Percentiles rank a stretch among this genome's conserved stretches.
Conservation (phyloP, 164 flowering plant genomes). For the Vitis rupestris region DNA sequence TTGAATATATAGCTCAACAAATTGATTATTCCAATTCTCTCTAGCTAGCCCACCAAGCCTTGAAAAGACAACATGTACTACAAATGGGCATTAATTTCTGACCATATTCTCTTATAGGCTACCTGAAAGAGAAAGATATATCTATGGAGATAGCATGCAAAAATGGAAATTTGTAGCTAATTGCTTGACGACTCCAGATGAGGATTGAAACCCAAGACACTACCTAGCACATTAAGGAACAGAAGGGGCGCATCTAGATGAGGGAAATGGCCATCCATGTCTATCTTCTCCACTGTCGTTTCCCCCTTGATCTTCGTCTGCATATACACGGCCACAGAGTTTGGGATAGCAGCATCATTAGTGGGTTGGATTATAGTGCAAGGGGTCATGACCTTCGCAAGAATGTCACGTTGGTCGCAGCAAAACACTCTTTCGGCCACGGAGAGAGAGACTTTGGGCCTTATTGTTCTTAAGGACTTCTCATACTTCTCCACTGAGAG, state of each 20-base stretch:
- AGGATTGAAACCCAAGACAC: slow-evolving; percentile 22
- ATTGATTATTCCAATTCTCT: too few species aligned
- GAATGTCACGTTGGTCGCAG: slow-evolving; percentile 51
- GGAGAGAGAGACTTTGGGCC: slow-evolving; percentile 62
- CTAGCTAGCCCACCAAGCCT: too few species aligned
- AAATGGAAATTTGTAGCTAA: too few species aligned
- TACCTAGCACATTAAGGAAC: slow-evolving; percentile 48
- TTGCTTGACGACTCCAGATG: too few species aligned
- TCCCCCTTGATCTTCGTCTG: slow-evolving; percentile 45
- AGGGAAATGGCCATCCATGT: slow-evolving; percentile 76
- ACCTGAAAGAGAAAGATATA: too few species aligned
- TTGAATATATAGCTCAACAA: too few species aligned
- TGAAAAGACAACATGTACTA: too few species aligned
- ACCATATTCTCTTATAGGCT: too few species aligned
- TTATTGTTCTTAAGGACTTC: slow-evolving; percentile 45
- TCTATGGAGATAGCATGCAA: too few species aligned
- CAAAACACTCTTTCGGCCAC: slow-evolving; percentile 60
- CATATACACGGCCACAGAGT: slow-evolving; percentile 63
- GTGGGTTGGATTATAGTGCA: slow-evolving; percentile 69
- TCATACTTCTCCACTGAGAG: slow-evolving; percentile 39
- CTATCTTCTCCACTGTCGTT: slow-evolving; percentile 51
- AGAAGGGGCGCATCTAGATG: slow-evolving; percentile 55
- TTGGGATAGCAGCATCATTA: slow-evolving; percentile 62
- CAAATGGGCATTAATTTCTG: too few species aligned
- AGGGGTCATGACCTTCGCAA: slow-evolving; percentile 57